Evolutionary conservation across 768 basidiomycete genomes (phyloP), one percentile per base, ranked within the genome.

Genomic region (Kwoniella newhampshirensis): DNA sequence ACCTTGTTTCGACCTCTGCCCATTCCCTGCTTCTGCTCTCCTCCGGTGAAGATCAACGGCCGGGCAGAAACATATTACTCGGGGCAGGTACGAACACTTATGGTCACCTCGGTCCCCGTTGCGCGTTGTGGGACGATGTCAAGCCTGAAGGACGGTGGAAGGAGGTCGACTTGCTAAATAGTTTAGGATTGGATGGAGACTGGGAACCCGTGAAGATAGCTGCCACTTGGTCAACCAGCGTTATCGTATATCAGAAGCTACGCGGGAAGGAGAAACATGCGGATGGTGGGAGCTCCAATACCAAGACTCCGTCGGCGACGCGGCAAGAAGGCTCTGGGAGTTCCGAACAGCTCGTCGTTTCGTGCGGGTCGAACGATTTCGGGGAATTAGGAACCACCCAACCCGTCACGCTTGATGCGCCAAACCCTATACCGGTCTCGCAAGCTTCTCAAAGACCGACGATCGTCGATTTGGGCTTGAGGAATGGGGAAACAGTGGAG

Each of bases 351-450:
- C 55, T 76, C 4, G 47, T 93, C 26, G 67, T 94, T 21, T 84
- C 91, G 1, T 85, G 92, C 81, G 93, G 93, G 0, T 81, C 85
- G 1, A 82, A 93, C 75, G 91, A 91, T 70, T 91, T 86, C 66
- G 91, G 89, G 2, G 86, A 87, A 71, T 80, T 91, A 42, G 91
- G 90, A 13, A 36, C 45, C 1, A 36, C 26, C 23, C 1, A 26
- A 0, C 57, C 48, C 17, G 25, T 49, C 1, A 40, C 45, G n/a
- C 30, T 51, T 11, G 27, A 23, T 30, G n/a, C 43, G 1, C 46
- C 44, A 4, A 37, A 41, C 9, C 53, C 41, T 11, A 56, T 56
- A 23, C 43, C 53, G 15, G 54, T 56, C 18, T 48, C 62, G 28
- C 45, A 39, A 45, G 46, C 57, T 12, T 59, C 53, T 2, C 48